These are phyloP conservation scores for Pseudotsuga menziesii DNA, from an alignment of 75 land plant genomes.

Conservation along the genomic window DNA sequence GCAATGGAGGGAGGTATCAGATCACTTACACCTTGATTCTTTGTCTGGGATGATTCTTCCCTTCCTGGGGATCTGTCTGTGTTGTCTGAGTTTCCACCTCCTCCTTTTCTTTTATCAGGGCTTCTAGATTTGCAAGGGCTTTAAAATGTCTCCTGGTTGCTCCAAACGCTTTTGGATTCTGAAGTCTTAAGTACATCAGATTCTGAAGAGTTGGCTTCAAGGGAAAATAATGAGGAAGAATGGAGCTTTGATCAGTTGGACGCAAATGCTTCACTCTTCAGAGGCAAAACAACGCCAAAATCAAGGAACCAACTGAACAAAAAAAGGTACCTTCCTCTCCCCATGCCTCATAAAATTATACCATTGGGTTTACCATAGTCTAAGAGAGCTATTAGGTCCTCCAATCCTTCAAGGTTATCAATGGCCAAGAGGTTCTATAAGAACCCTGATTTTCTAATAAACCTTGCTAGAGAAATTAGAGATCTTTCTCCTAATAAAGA, in stretches of 20 bases:
- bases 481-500: slow-evolving; percentile 27
- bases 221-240: neutral
- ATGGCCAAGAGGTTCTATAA: slow-evolving; percentile 26
- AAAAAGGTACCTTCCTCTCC: slow-evolving; percentile 55
- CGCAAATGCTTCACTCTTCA: slow-evolving; percentile 52
- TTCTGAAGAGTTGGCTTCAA: neutral
- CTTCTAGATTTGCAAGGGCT: no score
- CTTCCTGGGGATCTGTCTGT: no score
- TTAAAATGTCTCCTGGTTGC: no score
- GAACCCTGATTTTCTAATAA: slow-evolving; percentile 27
- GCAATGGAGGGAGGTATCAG: no score
- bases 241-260: slow-evolving; percentile 57
- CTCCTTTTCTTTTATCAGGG: no score
- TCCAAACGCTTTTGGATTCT: neutral
- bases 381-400: slow-evolving; percentile 25
- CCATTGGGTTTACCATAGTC: slow-evolving; percentile 54
- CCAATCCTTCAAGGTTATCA: slow-evolving; percentile 17
- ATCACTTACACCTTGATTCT: no score
- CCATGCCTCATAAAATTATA: slow-evolving; percentile 48
- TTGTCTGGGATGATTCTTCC: no score
- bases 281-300: slow-evolving; percentile 37
- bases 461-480: slow-evolving; percentile 46
- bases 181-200: neutral
- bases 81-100: no score
- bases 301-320: slow-evolving; percentile 28